Conservation (phyloP, 176 grass and related monocot genomes). For the Triticum monococcum region DNA sequence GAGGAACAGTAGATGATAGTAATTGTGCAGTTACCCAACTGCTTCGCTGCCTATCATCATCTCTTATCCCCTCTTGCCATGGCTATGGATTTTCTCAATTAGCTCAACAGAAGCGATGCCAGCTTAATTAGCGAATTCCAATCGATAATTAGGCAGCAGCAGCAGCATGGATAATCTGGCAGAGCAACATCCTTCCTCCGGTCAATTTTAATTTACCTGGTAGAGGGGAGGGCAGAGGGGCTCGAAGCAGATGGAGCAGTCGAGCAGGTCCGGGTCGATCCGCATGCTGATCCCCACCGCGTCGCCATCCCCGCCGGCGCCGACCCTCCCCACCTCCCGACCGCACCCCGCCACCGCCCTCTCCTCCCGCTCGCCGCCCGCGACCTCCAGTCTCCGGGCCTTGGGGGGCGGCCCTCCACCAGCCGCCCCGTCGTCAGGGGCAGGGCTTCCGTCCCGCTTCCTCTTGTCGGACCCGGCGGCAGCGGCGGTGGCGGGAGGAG, state of each 20-base stretch:
- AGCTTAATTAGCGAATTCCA: background rate
- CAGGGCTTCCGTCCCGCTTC: slow-evolving; percentile 23
- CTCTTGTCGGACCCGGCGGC: background rate
- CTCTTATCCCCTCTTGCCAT: background rate
- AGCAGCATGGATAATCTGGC: background rate
- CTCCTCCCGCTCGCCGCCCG: background rate
- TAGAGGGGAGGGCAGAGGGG: slow-evolving; percentile 64
- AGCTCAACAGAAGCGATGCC: background rate
- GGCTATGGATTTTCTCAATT: background rate
- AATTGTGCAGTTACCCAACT: background rate
- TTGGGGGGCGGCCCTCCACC: background rate
- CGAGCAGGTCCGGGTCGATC: slow-evolving; percentile 68
- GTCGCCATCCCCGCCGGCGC: background rate
- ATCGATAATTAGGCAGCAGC: background rate
- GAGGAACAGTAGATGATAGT: background rate
- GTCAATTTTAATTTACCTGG: slow-evolving; percentile 40
- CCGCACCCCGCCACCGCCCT: background rate
- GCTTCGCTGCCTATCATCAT: background rate
- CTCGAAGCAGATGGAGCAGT: slow-evolving; percentile 81
- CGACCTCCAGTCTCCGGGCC: background rate
- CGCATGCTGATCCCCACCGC: slow-evolving; percentile 41
- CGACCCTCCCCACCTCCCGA: background rate
- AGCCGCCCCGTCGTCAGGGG: background rate
- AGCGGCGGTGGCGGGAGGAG: background rate
- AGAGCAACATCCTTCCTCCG: background rate